Evolutionary conservation across 1,139 yeast species (phyloP).

Genomic region (Suhomyces bokatorum): DNA sequence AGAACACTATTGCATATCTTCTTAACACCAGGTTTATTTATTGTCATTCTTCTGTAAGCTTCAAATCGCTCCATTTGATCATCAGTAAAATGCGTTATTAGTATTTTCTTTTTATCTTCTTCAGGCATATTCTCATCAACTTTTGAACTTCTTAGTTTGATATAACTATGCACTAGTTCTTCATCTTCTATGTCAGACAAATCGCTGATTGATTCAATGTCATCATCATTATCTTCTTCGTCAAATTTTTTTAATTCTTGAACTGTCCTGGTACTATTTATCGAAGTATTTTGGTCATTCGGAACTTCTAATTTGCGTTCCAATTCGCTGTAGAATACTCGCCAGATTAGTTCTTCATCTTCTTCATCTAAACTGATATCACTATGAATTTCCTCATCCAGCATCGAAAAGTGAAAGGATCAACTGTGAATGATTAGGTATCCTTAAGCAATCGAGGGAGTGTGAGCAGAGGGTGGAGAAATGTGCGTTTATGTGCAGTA

Average conservation of each 20-base stretch:
- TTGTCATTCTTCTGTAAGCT: slow-evolving; percentile 78
- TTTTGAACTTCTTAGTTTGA: slow-evolving; percentile 24
- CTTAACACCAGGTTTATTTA: slow-evolving; percentile 78
- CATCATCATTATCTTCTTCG: slow-evolving; percentile 16
- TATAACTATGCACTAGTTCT: slow-evolving; percentile 36
- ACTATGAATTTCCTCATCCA: slow-evolving; percentile 23
- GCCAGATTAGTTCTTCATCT: slow-evolving; percentile 48
- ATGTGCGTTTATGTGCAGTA: too few species aligned
- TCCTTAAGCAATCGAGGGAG: too few species aligned
- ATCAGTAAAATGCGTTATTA: slow-evolving; percentile 73
- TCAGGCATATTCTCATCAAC: slow-evolving; percentile 30
- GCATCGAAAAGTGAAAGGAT: background rate
- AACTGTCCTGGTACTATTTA: slow-evolving; percentile 6
- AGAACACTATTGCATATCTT: slow-evolving; percentile 77
- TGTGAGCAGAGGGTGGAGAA: too few species aligned
- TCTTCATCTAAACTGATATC: slow-evolving; percentile 50
- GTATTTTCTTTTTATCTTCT: slow-evolving; percentile 60
- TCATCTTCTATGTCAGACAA: slow-evolving; percentile 40
- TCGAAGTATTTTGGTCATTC: background rate
- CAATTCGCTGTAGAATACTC: slow-evolving; percentile 39
- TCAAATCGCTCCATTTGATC: slow-evolving; percentile 89
- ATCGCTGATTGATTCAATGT: slow-evolving; percentile 24
- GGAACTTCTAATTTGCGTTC: slow-evolving; percentile 5
- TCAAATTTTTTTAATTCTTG: slow-evolving; percentile 7
- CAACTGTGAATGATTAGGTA: too few species aligned